Evolutionary conservation across 805 yeast genomes (phyloP).

Genomic region (Yamadazyma laniorum): DNA sequence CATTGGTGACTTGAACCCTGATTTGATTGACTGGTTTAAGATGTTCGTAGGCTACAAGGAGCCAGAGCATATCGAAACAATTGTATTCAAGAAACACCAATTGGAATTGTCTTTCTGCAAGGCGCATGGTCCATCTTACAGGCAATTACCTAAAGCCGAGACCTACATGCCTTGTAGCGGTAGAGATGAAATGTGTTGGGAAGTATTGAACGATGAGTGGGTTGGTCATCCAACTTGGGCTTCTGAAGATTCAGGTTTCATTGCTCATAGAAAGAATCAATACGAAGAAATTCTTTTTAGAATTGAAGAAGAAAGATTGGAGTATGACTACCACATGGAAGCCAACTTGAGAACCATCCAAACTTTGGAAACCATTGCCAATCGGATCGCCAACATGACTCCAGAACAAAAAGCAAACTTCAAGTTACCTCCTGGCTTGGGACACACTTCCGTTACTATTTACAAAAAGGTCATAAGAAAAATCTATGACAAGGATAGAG

Average conservation of each 20-base stretch:
- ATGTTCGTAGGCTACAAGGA: conserved; percentile 86
- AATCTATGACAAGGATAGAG: conserved; percentile 90
- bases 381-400: conserved; percentile 89
- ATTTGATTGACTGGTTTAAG: conserved; percentile 88
- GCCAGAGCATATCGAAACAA: conserved; percentile 85
- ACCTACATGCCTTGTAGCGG: conserved; percentile 98
- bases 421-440: conserved; percentile 89
- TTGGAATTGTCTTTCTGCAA: conserved; percentile 87
- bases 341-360: conserved; percentile 93
- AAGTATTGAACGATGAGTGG: conserved; percentile 97
- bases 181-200: conserved; percentile 99
- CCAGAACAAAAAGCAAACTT: conserved; percentile 83
- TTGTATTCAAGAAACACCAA: conserved; percentile 84
- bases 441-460: conserved; percentile 86
- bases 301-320: conserved; percentile 96
- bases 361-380: conserved; percentile 91
- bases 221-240: conserved; percentile 99
- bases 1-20: conserved; percentile 72
- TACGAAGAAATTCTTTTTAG: conserved; percentile 94
- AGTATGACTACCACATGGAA: conserved; percentile 94
- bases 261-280: conserved; percentile 98
- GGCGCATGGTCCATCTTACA: conserved; percentile 92
- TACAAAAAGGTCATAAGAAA: conserved; percentile 92
- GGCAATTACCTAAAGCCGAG: conserved; percentile 89
- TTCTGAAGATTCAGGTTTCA: conserved; percentile 97